Percentiles rank a stretch among this genome's conserved stretches.
Conservation (phyloP, 495 filamentous ascomycete genomes). For the Penicillium malachiteum region DNA sequence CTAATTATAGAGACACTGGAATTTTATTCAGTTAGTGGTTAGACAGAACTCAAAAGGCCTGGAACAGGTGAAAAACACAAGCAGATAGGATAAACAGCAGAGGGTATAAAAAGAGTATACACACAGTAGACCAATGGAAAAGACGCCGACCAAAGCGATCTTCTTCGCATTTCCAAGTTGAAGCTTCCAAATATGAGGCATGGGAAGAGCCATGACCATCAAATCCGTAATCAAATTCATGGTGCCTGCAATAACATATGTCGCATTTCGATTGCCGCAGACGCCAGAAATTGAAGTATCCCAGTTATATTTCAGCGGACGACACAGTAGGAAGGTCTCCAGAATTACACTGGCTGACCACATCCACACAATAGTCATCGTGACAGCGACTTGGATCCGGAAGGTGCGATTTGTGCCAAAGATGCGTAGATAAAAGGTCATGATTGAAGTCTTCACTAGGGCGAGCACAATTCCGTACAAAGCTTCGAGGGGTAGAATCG, state of each 20-base stretch:
- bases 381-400: constrained; percentile 6
- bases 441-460: constrained; percentile 20
- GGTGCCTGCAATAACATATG: neutral
- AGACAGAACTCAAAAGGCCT: neutral
- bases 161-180: neutral
- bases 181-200: constrained; percentile 1
- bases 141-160: neutral
- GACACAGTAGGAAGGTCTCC: constrained; percentile 1
- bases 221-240: neutral
- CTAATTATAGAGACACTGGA: neutral
- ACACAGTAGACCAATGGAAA: neutral
- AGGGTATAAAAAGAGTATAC: neutral
- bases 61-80: no score
- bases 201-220: neutral
- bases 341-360: constrained; percentile 2
- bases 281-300: neutral
- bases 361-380: neutral
- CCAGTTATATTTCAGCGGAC: constrained; percentile 1
- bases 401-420: constrained; percentile 19
- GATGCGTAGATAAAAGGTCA: constrained; percentile 15
- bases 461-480: constrained; percentile 13
- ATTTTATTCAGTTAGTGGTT: neutral
- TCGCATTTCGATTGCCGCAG: neutral
- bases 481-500: neutral
- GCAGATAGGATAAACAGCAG: neutral